Base-by-base conservation (phyloP, 2,329 filamentous ascomycete species). In the Aspergillus versicolor region DNA sequence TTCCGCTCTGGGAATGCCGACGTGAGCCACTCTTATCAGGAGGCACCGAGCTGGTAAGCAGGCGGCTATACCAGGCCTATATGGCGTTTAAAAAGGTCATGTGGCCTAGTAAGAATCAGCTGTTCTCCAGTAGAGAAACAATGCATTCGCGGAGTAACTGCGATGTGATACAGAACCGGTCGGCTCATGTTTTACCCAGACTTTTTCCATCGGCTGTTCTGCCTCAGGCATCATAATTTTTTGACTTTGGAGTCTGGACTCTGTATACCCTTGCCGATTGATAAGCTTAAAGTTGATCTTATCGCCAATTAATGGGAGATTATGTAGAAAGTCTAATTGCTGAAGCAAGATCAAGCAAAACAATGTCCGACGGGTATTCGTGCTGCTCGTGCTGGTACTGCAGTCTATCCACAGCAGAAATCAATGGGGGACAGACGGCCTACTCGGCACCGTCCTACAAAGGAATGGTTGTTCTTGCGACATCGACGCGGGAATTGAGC, bases 181-280 rank as follows among this genome's bases (percentile, higher is more conserved):
- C 56, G 62, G 62, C 53, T 59, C 51, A 62, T 59, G 32, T 43
- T 59, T 64, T 64, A 63, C 46, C 61, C 59, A 59, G 43, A 51
- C 49, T 56, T 55, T 51, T 55, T 57, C 50, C 56, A 54, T 22
- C 15, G 22, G 24, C n/a, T 47, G 19, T 24, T 13, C 8, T 54
- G 52, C 52, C 52, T 47, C 21, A 54, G 52, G 52, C 52, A 47
- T 2, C 6, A 19, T 19, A 19, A 19, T 19, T 17, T 37, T 11
- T 11, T 30, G 27, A 27, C 11, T 12, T 11, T 11, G 27, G 27
- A 30, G 27, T 4, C 27, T 30, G 27, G 27, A 9, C 13, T 30
- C 15, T 17, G 13, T 13, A 34, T 37, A 24, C 2, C 19, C 30
- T 37, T 37, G 46, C 34, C 19, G 4, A 17, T 3, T 38, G 34